Base-by-base conservation (phyloP, 768 basidiomycete genomes). In the Leccinum obscurum region DNA sequence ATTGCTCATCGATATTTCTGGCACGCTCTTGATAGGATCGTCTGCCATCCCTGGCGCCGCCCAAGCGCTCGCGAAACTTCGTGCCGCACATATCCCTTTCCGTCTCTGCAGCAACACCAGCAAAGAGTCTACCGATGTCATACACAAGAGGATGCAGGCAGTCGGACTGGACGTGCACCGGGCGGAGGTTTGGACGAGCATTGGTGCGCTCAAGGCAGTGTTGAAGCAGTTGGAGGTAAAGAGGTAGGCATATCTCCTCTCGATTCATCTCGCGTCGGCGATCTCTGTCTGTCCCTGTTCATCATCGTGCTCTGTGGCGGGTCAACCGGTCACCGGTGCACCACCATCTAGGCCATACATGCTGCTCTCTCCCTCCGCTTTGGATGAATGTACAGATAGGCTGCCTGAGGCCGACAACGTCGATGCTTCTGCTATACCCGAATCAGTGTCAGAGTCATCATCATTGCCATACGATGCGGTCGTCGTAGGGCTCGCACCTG, bases 31-130 rank as follows among this genome's bases (percentile, higher is more conserved):
- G 52, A 70, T 86, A 41, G 87, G 83, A 48, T 67, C 76, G 2
- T 72, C 70, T 0, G 77, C 86, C 0, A 86, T 80, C 0, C 76
- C 78, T 0, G 68, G 75, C 8, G 85, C 88, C 0, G 78, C 51
- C 6, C 51, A 62, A 7, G 68, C 72, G 2, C 62, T 72, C 17
- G 39, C 56, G 1, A 54, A 70, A 15, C 70, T 83, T 17, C 70
- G 75, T 3, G 60, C 59, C 2, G 69, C 76, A 17, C 58, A 61
- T 2, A 64, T 82, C 8, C 79, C 81, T 8, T 77, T 86, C 72
- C 76, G 83, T 28, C 75, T 83, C 59, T 89, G 89, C 68, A 88
- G 85, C 54, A 90, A 90, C 68, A 85, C 85, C 0, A 87, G 85
- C 69, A 86, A 88, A 62, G 87, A 89, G 62, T 84, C 85, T 0